These are phyloP conservation scores for Fusarium pseudograminearum DNA, from an alignment of 2,329 filamentous ascomycete genomes.

Conservation along the genomic window DNA sequence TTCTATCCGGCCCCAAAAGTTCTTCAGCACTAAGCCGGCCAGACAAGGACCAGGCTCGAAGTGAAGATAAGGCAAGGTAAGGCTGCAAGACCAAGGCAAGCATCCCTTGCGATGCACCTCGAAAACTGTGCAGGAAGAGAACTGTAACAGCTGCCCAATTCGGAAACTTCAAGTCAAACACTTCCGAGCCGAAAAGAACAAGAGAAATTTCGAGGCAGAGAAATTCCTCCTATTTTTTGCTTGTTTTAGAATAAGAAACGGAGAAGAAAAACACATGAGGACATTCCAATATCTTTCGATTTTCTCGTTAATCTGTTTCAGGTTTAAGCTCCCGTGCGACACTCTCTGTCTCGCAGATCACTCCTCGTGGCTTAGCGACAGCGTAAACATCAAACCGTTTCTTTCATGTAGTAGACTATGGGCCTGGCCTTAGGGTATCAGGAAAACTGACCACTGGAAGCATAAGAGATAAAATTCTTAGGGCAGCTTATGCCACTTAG, in stretches of 20 bases:
- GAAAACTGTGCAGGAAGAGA: conserved; percentile 17
- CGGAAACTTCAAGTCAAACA: not conserved
- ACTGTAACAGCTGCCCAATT: conserved; percentile 3
- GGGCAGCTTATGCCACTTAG: too few species aligned
- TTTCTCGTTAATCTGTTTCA: conserved; percentile 26
- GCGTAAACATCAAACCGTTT: conserved; percentile 6
- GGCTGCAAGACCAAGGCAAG: conserved; percentile 15
- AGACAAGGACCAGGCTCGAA: conserved; percentile 16
- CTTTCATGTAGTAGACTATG: not conserved
- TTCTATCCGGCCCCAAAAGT: conserved; percentile 17
- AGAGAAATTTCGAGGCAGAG: not conserved
- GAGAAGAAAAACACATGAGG: conserved; percentile 9
- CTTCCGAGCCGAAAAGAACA: conserved; percentile 9
- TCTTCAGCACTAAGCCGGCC: conserved; percentile 13
- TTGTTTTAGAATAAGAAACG: conserved; percentile 1
- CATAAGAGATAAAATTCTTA: too few species aligned
- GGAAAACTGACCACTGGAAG: too few species aligned
- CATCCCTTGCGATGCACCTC: conserved; percentile 4
- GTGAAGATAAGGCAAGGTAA: not conserved
- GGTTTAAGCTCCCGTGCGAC: conserved; percentile 22
- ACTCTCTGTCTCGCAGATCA: conserved; percentile 21
- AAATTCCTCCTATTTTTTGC: not conserved
- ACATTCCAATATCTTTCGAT: conserved; percentile 26
- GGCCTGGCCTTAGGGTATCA: too few species aligned
- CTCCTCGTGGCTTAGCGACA: not conserved